Evolutionary conservation across 371 early-diverging fungal genomes (phyloP).

Genomic region (Rhizopus stolonifer): DNA sequence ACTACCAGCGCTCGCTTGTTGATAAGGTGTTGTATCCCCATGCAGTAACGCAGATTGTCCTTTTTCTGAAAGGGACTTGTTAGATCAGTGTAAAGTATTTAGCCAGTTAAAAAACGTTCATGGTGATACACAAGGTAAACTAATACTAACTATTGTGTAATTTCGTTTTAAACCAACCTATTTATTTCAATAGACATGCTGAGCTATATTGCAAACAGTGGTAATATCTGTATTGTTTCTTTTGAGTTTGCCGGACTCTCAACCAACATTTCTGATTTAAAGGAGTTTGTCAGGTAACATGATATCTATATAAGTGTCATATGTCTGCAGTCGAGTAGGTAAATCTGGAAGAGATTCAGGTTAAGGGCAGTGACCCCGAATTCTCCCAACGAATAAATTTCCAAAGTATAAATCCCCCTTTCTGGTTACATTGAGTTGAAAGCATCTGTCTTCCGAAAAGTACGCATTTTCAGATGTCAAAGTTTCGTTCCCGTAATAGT

Average conservation of each 20-base stretch:
- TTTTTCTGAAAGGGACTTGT: conserved; percentile 6
- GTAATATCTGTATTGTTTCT: conserved; percentile 15
- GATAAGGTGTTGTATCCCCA: conserved; percentile 4
- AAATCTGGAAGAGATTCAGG: too few relatives aligned
- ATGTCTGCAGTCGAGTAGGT: too few relatives aligned
- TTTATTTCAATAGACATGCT: conserved; percentile 8
- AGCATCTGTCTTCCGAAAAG: too few relatives aligned
- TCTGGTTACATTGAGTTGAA: too few relatives aligned
- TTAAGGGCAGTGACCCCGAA: too few relatives aligned
- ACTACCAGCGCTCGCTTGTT: conserved; percentile 6
- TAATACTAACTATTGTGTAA: conserved; percentile 1
- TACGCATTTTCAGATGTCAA: too few relatives aligned
- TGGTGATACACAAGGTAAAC: conserved; percentile 2
- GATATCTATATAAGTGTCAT: too few relatives aligned
- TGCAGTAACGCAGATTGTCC: conserved; percentile 2
- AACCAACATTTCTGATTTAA: conserved; percentile 15
- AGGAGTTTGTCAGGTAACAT: too few relatives aligned
- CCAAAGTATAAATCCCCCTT: too few relatives aligned
- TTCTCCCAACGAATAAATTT: too few relatives aligned
- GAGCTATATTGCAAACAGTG: conserved; percentile 7
- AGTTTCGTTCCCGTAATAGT: too few relatives aligned
- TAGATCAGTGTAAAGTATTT: conserved; percentile 3
- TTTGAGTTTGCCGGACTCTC: conserved; percentile 14
- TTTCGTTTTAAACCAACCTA: conserved; percentile 3
- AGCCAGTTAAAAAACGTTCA: neutral